Conservation (phyloP, 129 eudicot genomes). For the Flaveria robusta region DNA sequence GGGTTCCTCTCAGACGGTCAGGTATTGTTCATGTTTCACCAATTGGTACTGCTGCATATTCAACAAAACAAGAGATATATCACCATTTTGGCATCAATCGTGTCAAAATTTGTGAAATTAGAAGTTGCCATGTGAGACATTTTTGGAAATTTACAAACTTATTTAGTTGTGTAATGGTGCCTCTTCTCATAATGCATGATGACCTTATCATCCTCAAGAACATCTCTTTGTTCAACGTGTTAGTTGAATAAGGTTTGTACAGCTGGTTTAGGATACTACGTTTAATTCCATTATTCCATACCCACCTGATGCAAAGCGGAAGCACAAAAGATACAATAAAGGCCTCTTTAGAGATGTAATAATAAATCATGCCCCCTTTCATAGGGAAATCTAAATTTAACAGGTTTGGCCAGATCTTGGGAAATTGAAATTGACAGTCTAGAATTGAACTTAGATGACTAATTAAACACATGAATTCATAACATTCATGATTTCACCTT, state of each 20-base stretch:
- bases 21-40: slow-evolving; percentile 37
- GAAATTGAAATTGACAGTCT: neutral
- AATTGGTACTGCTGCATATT: neutral
- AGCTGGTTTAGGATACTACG: neutral
- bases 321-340: too few relatives aligned
- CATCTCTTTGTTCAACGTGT: neutral
- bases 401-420: neutral
- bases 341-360: neutral
- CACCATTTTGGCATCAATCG: slow-evolving; percentile 5
- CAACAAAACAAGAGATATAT: neutral
- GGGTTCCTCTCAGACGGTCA: slow-evolving; percentile 97
- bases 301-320: too few relatives aligned
- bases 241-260: neutral
- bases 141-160: too few relatives aligned
- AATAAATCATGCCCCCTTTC: neutral
- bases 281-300: too few relatives aligned
- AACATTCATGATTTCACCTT: too few relatives aligned
- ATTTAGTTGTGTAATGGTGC: neutral
- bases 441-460: too few relatives aligned
- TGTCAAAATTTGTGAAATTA: slow-evolving; percentile 5
- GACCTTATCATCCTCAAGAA: neutral
- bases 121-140: neutral
- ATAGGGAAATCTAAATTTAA: too few relatives aligned
- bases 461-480: too few relatives aligned
- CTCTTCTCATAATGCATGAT: neutral